Conservation (phyloP, 805 yeast genomes). For the Kurtzmaniella cleridarum region DNA sequence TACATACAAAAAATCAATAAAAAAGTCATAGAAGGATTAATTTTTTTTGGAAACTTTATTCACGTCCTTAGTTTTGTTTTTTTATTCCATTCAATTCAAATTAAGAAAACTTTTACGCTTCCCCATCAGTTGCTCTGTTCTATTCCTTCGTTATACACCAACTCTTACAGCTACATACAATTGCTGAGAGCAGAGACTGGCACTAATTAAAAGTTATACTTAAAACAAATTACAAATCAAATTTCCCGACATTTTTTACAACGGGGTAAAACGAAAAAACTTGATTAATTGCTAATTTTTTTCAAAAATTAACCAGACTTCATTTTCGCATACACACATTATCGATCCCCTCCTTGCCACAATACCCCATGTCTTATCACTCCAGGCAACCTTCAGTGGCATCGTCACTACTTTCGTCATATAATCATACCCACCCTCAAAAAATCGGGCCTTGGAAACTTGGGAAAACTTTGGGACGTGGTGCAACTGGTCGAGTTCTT, state of each 20-base stretch:
- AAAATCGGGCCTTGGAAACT: conserved; percentile 78
- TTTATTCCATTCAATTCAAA: not conserved
- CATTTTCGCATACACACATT: conserved; percentile 3
- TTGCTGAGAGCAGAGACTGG: not conserved
- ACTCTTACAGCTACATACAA: not conserved
- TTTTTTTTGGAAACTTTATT: no score
- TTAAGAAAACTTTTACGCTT: no score
- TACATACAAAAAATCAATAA: no score
- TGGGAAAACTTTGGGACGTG: conserved; percentile 75
- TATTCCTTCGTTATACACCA: conserved; percentile 1
- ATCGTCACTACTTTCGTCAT: conserved; percentile 47
- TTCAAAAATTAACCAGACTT: conserved; percentile 3
- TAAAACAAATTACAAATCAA: not conserved
- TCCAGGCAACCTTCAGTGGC: conserved; percentile 60
- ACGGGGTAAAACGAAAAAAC: not conserved
- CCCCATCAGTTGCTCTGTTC: not conserved
- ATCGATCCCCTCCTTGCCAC: not conserved
- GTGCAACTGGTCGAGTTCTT: conserved; percentile 77
- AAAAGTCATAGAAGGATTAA: no score
- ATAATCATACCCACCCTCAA: conserved; percentile 41
- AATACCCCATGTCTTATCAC: conserved; percentile 26
- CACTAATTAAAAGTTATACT: not conserved
- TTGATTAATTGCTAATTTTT: not conserved
- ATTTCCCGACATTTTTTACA: not conserved
- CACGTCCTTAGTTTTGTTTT: not conserved